These are phyloP conservation scores for Aspergillus aculeatinus DNA, from an alignment of 2,329 filamentous ascomycete genomes.

Conservation along the genomic window DNA sequence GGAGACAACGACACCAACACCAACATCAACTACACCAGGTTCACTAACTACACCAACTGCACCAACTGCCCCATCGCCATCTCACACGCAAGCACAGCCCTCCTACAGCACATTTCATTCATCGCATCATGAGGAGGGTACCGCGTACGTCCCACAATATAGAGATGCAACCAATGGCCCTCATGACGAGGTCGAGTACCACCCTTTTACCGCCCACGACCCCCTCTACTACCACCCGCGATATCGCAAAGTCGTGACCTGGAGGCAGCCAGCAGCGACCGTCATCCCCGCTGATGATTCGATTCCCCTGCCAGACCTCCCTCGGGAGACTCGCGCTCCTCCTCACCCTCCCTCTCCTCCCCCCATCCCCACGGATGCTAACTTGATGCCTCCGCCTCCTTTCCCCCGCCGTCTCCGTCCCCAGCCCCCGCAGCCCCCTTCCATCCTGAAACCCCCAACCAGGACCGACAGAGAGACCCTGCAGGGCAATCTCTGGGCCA, in stretches of 20 bases:
- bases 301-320: background rate
- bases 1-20: background rate
- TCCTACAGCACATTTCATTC: too few species aligned
- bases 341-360: background rate
- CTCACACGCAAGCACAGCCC: background rate
- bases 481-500: slow-evolving; percentile 12
- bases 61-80: background rate
- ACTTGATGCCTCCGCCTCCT: background rate
- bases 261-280: background rate
- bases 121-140: background rate
- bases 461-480: slow-evolving; percentile 15
- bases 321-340: background rate
- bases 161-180: background rate
- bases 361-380: background rate
- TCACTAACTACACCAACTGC: background rate
- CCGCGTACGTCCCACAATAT: background rate
- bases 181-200: background rate
- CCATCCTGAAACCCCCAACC: slow-evolving; percentile 18
- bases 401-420: background rate
- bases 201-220: background rate
- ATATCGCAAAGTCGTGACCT: background rate
- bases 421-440: background rate
- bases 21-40: background rate
- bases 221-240: background rate
- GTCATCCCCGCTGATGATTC: background rate